Evolutionary conservation across 2,329 filamentous ascomycete genomes (phyloP).

Genomic region (Alternaria sp.): DNA sequence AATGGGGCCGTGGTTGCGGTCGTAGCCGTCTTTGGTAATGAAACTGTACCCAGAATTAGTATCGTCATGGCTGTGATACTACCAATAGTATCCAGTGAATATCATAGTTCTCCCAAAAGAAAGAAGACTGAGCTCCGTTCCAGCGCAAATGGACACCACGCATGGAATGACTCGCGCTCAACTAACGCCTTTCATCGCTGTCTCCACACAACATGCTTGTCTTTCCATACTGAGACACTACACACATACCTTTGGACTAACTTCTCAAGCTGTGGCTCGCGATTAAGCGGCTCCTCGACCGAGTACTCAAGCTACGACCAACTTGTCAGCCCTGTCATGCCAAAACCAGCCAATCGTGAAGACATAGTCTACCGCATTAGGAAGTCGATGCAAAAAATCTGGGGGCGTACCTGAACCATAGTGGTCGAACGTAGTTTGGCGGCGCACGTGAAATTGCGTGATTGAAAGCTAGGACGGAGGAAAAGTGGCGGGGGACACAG

Average conservation of each 20-base stretch:
- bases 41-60: constrained; percentile 50
- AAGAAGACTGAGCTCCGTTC: background rate
- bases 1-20: constrained; percentile 66
- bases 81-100: background rate
- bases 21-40: constrained; percentile 61
- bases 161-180: background rate
- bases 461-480: constrained; percentile 32
- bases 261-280: constrained; percentile 57
- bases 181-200: background rate
- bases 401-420: constrained; percentile 39
- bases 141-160: background rate
- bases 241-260: constrained; percentile 55
- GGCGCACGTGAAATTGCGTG: constrained; percentile 36
- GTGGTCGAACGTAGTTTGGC: constrained; percentile 33
- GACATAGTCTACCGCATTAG: constrained; percentile 30
- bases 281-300: constrained; percentile 58
- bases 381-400: constrained; percentile 20
- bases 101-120: background rate
- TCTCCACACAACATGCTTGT: background rate
- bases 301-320: constrained; percentile 52
- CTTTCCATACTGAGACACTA: no score
- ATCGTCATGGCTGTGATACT: background rate
- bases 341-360: background rate
- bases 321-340: constrained; percentile 20
- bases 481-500: constrained; percentile 16